phyloP scores from a whole-genome alignment of 495 filamentous ascomycete species.

The Aspergillus ellipticus region DNA sequence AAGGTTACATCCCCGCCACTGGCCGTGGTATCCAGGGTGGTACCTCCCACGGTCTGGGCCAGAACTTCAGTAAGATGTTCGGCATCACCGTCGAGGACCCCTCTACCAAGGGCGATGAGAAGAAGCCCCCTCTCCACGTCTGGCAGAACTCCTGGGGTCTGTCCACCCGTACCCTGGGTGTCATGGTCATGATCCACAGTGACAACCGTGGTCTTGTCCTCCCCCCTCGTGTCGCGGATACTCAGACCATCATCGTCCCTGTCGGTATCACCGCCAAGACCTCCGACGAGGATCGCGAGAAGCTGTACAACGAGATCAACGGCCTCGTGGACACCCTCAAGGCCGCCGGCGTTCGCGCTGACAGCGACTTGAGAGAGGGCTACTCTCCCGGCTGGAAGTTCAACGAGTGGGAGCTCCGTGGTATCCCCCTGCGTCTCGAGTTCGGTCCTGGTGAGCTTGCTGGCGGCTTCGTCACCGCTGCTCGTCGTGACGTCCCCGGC shows the following conservation, averaged over 20 bases:
- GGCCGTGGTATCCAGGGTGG: conserved; percentile 95
- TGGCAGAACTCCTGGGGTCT: conserved; percentile 99
- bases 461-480: conserved; percentile 75
- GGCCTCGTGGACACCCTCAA: conserved; percentile 60
- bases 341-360: conserved; percentile 63
- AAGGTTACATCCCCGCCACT: conserved; percentile 84
- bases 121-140: conserved; percentile 66
- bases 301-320: conserved; percentile 67
- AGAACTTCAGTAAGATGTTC: conserved; percentile 99
- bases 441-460: conserved; percentile 91
- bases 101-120: conserved; percentile 67
- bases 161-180: conserved; percentile 89
- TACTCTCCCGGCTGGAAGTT: conserved; percentile 97
- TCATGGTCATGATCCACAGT: conserved; percentile 97
- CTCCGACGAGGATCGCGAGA: conserved; percentile 67
- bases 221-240: conserved; percentile 82
- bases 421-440: conserved; percentile 88
- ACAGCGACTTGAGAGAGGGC: conserved; percentile 75
- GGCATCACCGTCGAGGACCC: conserved; percentile 95
- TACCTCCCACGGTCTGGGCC: conserved; percentile 89
- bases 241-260: conserved; percentile 84
- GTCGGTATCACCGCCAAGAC: conserved; percentile 88
- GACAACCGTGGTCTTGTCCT: conserved; percentile 93
- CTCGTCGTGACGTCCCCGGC: conserved; percentile 74
- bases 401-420: conserved; percentile 95